These are phyloP conservation scores for Basidiobolus meristosporus DNA, from an alignment of 371 early-diverging fungal species.

Conservation along the genomic window DNA sequence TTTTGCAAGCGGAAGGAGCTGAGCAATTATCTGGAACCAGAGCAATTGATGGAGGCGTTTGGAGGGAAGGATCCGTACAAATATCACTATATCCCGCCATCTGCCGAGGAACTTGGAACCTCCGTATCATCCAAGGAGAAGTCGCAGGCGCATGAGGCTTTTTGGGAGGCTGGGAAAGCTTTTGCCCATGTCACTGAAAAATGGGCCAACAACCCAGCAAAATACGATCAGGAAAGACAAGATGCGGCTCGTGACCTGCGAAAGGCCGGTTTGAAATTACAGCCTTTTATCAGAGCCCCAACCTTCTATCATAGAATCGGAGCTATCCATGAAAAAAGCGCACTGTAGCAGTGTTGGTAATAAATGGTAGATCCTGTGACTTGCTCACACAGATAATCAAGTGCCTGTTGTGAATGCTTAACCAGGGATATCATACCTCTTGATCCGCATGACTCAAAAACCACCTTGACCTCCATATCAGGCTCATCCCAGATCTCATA, in stretches of 20 bases:
- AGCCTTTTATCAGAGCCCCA: conserved; percentile 11
- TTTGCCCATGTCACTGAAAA: background rate
- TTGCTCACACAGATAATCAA: too few species aligned
- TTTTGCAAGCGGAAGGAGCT: conserved; percentile 48
- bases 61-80: conserved; percentile 13
- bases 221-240: background rate
- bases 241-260: background rate
- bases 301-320: conserved; percentile 13
- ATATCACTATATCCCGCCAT: conserved; percentile 11
- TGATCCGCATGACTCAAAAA: too few species aligned
- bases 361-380: too few species aligned
- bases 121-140: too few species aligned
- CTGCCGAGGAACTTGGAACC: background rate
- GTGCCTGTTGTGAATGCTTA: too few species aligned
- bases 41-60: conserved; percentile 9
- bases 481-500: too few species aligned
- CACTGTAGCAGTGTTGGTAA: too few species aligned
- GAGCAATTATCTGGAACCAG: conserved; percentile 25
- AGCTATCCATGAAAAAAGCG: background rate
- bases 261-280: conserved; percentile 9
- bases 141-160: too few species aligned
- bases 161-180: too few species aligned
- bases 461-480: too few species aligned
- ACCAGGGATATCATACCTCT: too few species aligned
- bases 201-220: conserved; percentile 2